Percentiles rank a stretch among this genome's conserved stretches.
phyloP scores from a whole-genome alignment of 768 basidiomycete species.

The Tephrocybe sp. region DNA sequence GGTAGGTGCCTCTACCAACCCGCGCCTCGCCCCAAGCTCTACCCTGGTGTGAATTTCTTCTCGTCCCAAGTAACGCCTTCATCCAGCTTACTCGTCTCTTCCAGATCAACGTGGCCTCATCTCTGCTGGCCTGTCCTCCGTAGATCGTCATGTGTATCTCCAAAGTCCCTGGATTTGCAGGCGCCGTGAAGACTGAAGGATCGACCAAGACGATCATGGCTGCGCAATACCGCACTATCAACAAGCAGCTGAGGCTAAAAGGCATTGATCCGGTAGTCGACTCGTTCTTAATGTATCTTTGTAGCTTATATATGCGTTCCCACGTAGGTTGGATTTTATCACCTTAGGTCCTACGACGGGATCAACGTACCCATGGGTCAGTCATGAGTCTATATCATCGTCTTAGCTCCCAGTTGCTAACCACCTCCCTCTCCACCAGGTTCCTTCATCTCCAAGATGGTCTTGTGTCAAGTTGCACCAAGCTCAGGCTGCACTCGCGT shows the following conservation, averaged over 20 bases:
- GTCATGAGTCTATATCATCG: too few species aligned
- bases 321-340: slow-evolving; percentile 77
- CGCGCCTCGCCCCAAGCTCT: too few species aligned
- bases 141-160: slow-evolving; percentile 88
- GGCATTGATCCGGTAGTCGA: slow-evolving; percentile 74
- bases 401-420: too few species aligned
- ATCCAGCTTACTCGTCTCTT: too few species aligned
- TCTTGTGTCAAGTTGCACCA: slow-evolving; percentile 81
- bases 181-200: slow-evolving; percentile 69
- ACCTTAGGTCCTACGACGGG: slow-evolving; percentile 88
- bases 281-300: background rate
- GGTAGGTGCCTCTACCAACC: too few species aligned
- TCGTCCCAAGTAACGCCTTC: too few species aligned
- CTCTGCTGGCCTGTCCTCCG: background rate
- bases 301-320: background rate
- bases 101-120: slow-evolving; percentile 73
- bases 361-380: slow-evolving; percentile 75
- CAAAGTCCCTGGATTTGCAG: slow-evolving; percentile 87
- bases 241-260: slow-evolving; percentile 75
- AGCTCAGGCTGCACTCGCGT: slow-evolving; percentile 83
- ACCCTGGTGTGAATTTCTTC: too few species aligned
- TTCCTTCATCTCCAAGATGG: slow-evolving; percentile 68
- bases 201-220: slow-evolving; percentile 84
- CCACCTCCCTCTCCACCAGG: slow-evolving; percentile 1
- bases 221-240: slow-evolving; percentile 86